These are phyloP conservation scores for Diaporthe citriasiana DNA, from an alignment of 2,329 filamentous ascomycete species.

Conservation along the genomic window DNA sequence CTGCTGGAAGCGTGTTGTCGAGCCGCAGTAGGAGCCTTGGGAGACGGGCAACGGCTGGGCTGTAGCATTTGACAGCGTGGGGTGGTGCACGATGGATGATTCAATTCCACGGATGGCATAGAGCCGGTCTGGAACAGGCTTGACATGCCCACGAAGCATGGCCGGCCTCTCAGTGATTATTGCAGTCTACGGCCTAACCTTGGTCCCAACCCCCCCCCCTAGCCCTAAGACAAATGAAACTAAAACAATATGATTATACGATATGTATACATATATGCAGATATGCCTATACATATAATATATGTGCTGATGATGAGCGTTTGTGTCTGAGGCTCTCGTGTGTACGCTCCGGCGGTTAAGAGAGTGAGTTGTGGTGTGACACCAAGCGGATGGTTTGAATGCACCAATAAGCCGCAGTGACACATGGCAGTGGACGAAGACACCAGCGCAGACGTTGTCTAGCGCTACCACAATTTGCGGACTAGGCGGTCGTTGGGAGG, in stretches of 20 bases:
- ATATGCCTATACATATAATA: no score
- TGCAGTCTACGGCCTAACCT: no score
- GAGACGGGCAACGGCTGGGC: neutral
- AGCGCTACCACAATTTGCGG: neutral
- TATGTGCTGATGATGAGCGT: no score
- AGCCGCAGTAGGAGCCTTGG: no score
- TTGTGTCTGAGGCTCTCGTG: no score
- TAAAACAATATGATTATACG: no score
- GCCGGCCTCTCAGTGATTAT: no score
- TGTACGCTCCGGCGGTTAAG: no score
- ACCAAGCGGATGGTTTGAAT: neutral
- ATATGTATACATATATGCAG: no score
- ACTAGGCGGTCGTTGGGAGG: neutral
- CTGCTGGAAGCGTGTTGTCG: constrained; percentile 63
- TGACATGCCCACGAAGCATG: neutral
- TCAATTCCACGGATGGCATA: neutral
- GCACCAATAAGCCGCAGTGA: neutral
- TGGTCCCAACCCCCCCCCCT: no score
- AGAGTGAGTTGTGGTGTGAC: no score
- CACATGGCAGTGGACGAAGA: neutral
- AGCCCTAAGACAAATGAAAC: no score
- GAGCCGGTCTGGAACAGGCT: neutral
- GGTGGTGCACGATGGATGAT: neutral
- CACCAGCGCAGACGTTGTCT: neutral
- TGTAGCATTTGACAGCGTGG: neutral